Evolutionary conservation across 257 asterid genomes (phyloP).

Genomic region (Ligustrum vulgare): DNA sequence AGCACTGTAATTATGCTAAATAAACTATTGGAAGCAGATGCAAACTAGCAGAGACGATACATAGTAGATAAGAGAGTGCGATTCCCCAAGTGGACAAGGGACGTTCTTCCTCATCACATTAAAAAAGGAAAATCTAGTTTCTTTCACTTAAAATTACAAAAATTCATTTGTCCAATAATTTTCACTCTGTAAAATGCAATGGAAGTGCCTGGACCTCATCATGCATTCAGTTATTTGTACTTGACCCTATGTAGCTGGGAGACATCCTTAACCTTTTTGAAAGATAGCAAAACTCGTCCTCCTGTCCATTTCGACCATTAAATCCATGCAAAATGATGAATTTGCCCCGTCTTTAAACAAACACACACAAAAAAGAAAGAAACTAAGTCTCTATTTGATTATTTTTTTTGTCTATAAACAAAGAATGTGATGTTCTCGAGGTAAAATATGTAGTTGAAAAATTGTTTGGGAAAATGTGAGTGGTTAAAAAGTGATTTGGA

Average conservation of each 20-base stretch:
- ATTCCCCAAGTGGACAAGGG: background rate
- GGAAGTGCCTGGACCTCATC: background rate
- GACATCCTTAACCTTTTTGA: too few relatives aligned
- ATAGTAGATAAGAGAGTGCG: background rate
- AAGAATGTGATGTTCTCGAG: too few relatives aligned
- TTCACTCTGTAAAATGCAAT: background rate
- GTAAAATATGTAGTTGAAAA: too few relatives aligned
- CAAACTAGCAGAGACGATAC: background rate
- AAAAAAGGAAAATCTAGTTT: background rate
- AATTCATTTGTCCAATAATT: background rate
- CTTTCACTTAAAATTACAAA: background rate
- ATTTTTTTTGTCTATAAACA: too few relatives aligned
- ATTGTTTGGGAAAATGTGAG: too few relatives aligned
- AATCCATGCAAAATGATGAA: too few relatives aligned
- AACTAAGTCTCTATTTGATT: too few relatives aligned
- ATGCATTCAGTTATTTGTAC: background rate
- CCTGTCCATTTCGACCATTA: too few relatives aligned
- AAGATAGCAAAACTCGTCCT: too few relatives aligned
- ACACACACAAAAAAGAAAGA: too few relatives aligned
- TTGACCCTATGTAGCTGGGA: background rate
- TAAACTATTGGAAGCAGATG: background rate
- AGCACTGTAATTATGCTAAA: background rate
- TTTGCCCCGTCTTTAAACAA: too few relatives aligned
- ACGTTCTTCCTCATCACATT: background rate
- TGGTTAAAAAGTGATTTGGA: too few relatives aligned